These are phyloP conservation scores for Endocalyx cinctus DNA, from an alignment of 2,329 filamentous ascomycete species.

Conservation along the genomic window DNA sequence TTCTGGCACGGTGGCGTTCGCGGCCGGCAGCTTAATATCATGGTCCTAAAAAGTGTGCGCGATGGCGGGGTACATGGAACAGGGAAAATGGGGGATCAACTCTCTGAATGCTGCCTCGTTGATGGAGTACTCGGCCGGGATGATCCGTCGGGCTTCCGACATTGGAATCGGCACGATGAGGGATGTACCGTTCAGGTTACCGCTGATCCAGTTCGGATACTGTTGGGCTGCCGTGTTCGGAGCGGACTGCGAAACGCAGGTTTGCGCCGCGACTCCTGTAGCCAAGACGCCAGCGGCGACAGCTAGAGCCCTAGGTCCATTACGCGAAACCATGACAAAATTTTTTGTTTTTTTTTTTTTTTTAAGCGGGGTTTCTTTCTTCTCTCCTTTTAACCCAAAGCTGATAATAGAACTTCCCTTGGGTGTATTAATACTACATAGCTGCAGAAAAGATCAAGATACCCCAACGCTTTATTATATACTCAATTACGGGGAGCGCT, in stretches of 20 bases:
- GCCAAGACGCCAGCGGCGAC: too few species aligned
- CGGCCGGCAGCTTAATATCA: slow-evolving; percentile 40
- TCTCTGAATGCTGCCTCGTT: slow-evolving; percentile 42
- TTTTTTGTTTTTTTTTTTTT: too few species aligned
- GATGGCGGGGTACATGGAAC: slow-evolving; percentile 49
- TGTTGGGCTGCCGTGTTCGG: slow-evolving; percentile 45
- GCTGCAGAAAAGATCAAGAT: too few species aligned
- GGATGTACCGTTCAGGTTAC: slow-evolving; percentile 50
- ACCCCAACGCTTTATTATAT: too few species aligned
- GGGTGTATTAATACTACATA: too few species aligned
- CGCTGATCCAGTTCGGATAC: slow-evolving; percentile 45
- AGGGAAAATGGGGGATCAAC: slow-evolving; percentile 44
- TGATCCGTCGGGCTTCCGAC: slow-evolving; percentile 37
- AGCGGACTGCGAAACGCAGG: slow-evolving; percentile 25
- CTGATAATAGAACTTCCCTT: too few species aligned
- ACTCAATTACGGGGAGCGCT: too few species aligned
- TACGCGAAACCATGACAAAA: too few species aligned
- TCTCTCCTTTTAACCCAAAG: too few species aligned
- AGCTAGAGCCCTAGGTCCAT: too few species aligned
- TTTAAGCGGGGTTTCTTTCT: too few species aligned
- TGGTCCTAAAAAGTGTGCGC: slow-evolving; percentile 47
- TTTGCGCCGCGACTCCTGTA: too few species aligned
- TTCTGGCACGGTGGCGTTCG: slow-evolving; percentile 37
- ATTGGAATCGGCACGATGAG: slow-evolving; percentile 48
- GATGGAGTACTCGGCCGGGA: slow-evolving; percentile 46